Conservation (phyloP, 2,329 filamentous ascomycete genomes). For the Huntiella decipiens region DNA sequence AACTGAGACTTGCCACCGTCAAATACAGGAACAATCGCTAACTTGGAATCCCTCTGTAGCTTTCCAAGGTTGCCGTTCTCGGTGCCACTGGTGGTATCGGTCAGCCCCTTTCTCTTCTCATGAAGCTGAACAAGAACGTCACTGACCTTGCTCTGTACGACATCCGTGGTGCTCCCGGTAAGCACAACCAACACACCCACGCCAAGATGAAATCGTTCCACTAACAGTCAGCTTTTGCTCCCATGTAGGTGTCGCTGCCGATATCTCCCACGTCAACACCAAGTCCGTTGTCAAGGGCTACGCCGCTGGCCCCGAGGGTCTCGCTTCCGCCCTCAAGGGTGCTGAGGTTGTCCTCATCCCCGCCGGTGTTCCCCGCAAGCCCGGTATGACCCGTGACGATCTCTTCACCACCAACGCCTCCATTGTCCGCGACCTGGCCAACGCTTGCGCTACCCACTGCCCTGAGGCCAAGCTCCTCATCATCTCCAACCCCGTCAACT, state of each 20-base stretch:
- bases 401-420: conserved; percentile 99
- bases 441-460: conserved; percentile 72
- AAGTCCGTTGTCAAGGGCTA: conserved; percentile 88
- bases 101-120: conserved; percentile 88
- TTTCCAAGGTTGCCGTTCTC: conserved; percentile 93
- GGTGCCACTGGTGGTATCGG: conserved; percentile 96
- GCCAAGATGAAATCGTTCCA: background rate
- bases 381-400: conserved; percentile 98
- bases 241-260: conserved; percentile 73
- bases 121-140: conserved; percentile 96
- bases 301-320: conserved; percentile 55
- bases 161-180: conserved; percentile 85
- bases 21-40: no score
- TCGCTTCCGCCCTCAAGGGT: conserved; percentile 63
- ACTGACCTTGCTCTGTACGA: conserved; percentile 92
- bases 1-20: no score
- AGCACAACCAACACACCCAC: conserved; percentile 18
- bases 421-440: conserved; percentile 95
- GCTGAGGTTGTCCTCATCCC: conserved; percentile 93
- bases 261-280: conserved; percentile 98
- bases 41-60: conserved; percentile 28
- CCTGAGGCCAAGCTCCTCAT: conserved; percentile 91
- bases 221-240: background rate
- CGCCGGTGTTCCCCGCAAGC: conserved; percentile 95
- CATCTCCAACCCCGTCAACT: conserved; percentile 99